Evolutionary conservation across 2,329 filamentous ascomycete species (phyloP), one percentile per base, ranked within the genome.

Genomic region (Chaetomium strumarium): DNA sequence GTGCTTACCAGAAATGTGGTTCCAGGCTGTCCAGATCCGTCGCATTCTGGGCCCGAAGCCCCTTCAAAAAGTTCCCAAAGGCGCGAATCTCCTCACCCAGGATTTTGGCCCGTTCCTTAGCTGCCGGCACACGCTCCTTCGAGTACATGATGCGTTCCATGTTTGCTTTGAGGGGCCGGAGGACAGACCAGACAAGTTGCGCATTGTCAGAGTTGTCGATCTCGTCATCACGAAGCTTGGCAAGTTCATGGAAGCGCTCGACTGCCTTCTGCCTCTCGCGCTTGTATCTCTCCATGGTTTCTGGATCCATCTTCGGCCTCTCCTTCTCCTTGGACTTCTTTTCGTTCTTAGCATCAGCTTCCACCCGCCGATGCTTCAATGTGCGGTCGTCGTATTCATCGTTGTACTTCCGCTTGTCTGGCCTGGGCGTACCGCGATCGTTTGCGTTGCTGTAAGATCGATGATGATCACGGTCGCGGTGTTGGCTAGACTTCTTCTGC

Each of bases 331-430:
- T 70, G 11, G 62, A 51, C 51, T 70, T 66, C 48, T 66, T 66
- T 33, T 63, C 64, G 38, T 60, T 56, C 49, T 64, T 56, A 51
- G 51, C 46, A 17, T 65, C 62, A 2, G 55, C 75, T 47, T 83
- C 79, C 2, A 78, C 70, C 41, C 77, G 75, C 19, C 78, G 75
- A 51, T 76, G 73, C 60, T 80, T 79, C 40, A 72, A 68, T 46
- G 69, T 68, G 16, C 75, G 74, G 14, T 80, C 78, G 42, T 77
- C 72, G 36, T 75, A 67, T 42, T 79, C 75, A 30, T 74, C 74
- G 50, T 75, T 77, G 55, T 84, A 79, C 64, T 84, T 85, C 46
- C 82, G 76, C 68, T 85, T 85, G 47, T 84, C 80, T 1, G 75
- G 73, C 20, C 77, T 70, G 1, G 76, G 75, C 4, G 74, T 73